Evolutionary conservation across 306 rosid species (phyloP).

Genomic region (Pterocarpus macrocarpus): DNA sequence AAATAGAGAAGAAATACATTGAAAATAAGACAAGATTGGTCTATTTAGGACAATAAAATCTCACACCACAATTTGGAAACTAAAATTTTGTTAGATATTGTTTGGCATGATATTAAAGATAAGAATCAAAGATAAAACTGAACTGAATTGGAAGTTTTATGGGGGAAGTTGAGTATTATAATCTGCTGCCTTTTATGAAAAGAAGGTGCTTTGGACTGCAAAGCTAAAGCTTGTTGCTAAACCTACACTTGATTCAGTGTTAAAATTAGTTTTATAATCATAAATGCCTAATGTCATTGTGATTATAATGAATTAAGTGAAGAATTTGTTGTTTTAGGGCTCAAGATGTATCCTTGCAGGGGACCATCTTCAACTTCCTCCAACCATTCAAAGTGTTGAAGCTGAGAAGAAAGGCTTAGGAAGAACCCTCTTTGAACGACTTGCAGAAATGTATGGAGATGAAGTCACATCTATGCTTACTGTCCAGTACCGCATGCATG

Average conservation of each 20-base stretch:
- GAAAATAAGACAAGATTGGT: constrained; percentile 26
- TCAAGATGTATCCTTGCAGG: constrained; percentile 98
- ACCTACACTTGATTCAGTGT: constrained; percentile 17
- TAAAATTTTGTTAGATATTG: constrained; percentile 28
- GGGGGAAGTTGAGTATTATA: constrained; percentile 16
- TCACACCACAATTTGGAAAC: constrained; percentile 6
- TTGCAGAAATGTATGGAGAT: constrained; percentile 80
- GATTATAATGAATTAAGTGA: constrained; percentile 42
- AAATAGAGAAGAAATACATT: constrained; percentile 21
- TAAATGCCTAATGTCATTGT: constrained; percentile 11
- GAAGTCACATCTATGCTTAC: constrained; percentile 92
- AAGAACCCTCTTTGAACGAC: constrained; percentile 94
- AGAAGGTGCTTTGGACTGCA: constrained; percentile 35
- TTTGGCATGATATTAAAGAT: not conserved
- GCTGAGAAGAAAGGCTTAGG: constrained; percentile 99
- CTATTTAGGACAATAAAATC: not conserved
- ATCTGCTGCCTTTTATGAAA: constrained; percentile 18
- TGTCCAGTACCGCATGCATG: constrained; percentile 97
- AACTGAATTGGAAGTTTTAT: constrained; percentile 14
- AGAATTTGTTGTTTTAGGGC: constrained; percentile 79
- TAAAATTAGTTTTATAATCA: constrained; percentile 22
- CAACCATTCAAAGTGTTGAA: constrained; percentile 98
- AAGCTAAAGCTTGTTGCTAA: constrained; percentile 24
- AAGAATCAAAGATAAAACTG: constrained; percentile 37
- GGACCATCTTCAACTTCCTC: constrained; percentile 99